phyloP scores from a whole-genome alignment of 345 rosid species.

The Passiflora organensis region DNA sequence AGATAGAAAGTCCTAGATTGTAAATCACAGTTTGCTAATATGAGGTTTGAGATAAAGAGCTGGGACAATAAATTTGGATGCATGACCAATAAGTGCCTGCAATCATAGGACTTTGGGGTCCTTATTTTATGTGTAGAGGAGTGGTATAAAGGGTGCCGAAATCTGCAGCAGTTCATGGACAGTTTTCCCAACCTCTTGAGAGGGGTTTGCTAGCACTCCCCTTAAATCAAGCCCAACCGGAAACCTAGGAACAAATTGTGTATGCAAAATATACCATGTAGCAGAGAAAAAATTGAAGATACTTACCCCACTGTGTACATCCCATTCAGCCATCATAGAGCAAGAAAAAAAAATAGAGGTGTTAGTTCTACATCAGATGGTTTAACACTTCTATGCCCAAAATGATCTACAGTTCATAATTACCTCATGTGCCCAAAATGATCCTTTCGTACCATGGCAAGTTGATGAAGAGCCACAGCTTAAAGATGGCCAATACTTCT shows the following conservation, averaged over 20 bases:
- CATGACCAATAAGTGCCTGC: no score
- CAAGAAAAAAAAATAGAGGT: conserved; percentile 21
- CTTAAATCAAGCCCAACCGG: conserved; percentile 12
- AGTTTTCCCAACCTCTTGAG: neutral
- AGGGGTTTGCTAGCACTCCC: neutral
- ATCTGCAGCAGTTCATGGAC: no score
- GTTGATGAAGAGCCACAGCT: conserved; percentile 57
- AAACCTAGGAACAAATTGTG: no score
- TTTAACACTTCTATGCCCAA: conserved; percentile 5
- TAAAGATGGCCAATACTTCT: conserved; percentile 76
- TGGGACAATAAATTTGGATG: no score
- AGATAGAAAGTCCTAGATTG: no score
- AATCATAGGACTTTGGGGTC: no score
- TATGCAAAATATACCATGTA: no score
- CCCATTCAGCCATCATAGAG: conserved; percentile 31
- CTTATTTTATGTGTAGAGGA: no score
- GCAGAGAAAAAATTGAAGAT: conserved; percentile 25
- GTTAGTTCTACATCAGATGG: conserved; percentile 31
- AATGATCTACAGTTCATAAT: conserved; percentile 9
- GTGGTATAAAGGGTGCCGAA: no score
- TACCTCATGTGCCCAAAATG: conserved; percentile 88
- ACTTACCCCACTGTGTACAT: conserved; percentile 80
- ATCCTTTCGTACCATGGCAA: conserved; percentile 58
- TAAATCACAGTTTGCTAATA: no score
- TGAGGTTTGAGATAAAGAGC: no score